These are phyloP conservation scores for Oenanthe javanica DNA, from an alignment of 140 eudicot species.

Conservation along the genomic window DNA sequence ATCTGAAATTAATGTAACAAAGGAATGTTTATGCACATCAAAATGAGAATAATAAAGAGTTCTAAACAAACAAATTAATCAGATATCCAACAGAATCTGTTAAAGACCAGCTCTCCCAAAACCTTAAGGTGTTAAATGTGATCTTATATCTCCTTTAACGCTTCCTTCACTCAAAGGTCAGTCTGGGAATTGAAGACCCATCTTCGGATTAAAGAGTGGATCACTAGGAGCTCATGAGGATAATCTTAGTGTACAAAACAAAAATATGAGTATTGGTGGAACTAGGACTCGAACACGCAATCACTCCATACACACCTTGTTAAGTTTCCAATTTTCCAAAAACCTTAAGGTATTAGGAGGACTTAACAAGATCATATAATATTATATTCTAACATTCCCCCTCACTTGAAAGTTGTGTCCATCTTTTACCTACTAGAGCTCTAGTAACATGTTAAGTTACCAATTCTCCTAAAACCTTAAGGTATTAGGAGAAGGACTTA, in stretches of 20 bases:
- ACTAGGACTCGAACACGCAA: not conserved
- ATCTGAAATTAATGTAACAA: conserved; percentile 38
- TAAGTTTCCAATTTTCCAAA: too few species aligned
- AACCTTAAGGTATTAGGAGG: too few species aligned
- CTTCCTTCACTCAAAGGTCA: not conserved
- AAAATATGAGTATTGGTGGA: not conserved
- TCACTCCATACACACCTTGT: not conserved
- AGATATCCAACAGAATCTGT: not conserved
- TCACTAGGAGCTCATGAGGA: not conserved
- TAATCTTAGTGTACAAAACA: not conserved
- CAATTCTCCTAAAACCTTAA: too few species aligned
- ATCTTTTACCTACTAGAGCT: too few species aligned
- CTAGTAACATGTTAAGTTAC: too few species aligned
- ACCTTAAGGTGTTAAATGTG: not conserved
- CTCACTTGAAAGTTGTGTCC: too few species aligned
- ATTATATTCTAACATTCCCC: too few species aligned
- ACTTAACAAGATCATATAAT: too few species aligned
- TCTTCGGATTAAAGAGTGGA: not conserved
- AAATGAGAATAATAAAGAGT: not conserved
- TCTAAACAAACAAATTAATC: not conserved
- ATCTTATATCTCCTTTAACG: not conserved
- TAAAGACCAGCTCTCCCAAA: not conserved
- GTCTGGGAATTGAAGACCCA: not conserved
- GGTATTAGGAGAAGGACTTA: too few species aligned
- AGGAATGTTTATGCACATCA: not conserved